phyloP scores from a whole-genome alignment of 495 filamentous ascomycete species.

The Chaetomium fimeti region DNA sequence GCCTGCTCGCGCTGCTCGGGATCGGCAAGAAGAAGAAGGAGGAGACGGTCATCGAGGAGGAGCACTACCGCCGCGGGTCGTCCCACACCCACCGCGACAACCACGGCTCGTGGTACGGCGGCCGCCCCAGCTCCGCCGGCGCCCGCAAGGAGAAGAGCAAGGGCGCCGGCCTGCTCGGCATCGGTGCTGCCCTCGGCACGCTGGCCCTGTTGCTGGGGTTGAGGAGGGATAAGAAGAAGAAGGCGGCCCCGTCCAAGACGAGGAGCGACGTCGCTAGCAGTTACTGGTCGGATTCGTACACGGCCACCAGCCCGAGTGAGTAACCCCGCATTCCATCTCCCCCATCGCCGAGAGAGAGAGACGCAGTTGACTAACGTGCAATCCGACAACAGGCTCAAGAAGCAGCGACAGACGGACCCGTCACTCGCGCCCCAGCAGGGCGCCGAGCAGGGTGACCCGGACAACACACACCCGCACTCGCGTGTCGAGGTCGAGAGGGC shows the following conservation, averaged over 20 bases:
- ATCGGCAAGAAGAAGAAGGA: slow-evolving; percentile 50
- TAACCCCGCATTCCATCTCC: slow-evolving; percentile 20
- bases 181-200: slow-evolving; percentile 63
- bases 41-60: slow-evolving; percentile 63
- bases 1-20: slow-evolving; percentile 65
- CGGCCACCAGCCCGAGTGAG: slow-evolving; percentile 51
- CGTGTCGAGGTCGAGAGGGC: slow-evolving; percentile 35
- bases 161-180: slow-evolving; percentile 55
- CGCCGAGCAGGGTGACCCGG: slow-evolving; percentile 32
- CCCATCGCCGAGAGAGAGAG: not conserved
- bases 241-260: slow-evolving; percentile 40
- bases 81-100: slow-evolving; percentile 36
- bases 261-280: slow-evolving; percentile 50
- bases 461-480: slow-evolving; percentile 32
- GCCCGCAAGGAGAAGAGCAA: slow-evolving; percentile 50
- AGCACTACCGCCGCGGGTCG: slow-evolving; percentile 58
- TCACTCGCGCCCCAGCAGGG: slow-evolving; percentile 28
- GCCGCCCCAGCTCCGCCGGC: slow-evolving; percentile 52
- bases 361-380: slow-evolving; percentile 25
- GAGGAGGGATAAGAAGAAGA: slow-evolving; percentile 61
- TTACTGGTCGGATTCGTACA: slow-evolving; percentile 50
- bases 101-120: slow-evolving; percentile 68
- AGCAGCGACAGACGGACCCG: slow-evolving; percentile 37
- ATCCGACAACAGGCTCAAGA: slow-evolving; percentile 40
- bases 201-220: slow-evolving; percentile 74